phyloP scores from a whole-genome alignment of 306 rosid genomes.

The Alnus rubra region DNA sequence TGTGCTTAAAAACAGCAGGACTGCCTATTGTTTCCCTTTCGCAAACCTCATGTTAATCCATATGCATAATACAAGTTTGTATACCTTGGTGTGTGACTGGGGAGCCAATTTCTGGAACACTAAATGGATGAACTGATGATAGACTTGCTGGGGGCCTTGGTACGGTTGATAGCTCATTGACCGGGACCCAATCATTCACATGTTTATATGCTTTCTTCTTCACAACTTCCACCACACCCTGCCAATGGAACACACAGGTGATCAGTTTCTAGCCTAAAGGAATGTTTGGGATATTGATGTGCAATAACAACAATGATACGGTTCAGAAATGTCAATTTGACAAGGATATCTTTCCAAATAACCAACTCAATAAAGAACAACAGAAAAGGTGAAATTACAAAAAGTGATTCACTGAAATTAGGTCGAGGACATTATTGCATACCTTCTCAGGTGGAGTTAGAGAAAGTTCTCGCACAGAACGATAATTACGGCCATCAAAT shows the following conservation, averaged over 20 bases:
- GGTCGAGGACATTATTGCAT: background rate
- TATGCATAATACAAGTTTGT: background rate
- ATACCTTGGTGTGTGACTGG: conserved; percentile 40
- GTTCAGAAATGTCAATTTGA: background rate
- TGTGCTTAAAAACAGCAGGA: background rate
- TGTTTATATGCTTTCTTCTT: conserved; percentile 46
- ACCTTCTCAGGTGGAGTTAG: conserved; percentile 30
- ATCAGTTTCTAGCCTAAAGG: conserved; percentile 12
- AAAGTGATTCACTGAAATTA: background rate
- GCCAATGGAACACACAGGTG: conserved; percentile 21
- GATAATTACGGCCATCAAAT: conserved; percentile 25
- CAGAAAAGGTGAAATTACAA: background rate
- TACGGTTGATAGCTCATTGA: conserved; percentile 21
- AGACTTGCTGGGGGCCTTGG: conserved; percentile 22
- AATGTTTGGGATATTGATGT: background rate
- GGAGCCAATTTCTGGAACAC: conserved; percentile 15
- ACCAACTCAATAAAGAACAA: background rate
- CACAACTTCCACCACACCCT: conserved; percentile 39
- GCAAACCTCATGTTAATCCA: background rate
- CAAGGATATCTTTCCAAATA: background rate
- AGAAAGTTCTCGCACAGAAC: conserved; percentile 23
- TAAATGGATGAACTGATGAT: conserved; percentile 17
- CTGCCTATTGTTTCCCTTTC: background rate
- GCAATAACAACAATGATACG: conserved; percentile 2
- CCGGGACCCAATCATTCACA: conserved; percentile 12